Evolutionary conservation across 1,139 yeast species (phyloP), one percentile per base, ranked within the genome.

Genomic region (Taphrina confusa): DNA sequence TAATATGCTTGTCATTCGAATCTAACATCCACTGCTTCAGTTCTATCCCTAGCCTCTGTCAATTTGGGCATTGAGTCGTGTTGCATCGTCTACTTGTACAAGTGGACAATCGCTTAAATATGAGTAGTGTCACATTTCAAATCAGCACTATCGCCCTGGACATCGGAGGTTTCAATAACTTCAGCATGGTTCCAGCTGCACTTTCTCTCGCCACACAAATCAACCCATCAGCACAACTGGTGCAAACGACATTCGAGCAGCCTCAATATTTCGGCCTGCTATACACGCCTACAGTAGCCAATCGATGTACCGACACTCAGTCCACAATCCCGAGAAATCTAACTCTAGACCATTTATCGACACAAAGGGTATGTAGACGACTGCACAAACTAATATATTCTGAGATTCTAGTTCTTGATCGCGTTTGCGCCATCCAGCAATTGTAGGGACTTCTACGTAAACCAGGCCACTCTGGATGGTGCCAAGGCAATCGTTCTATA

Each of bases 361-460:
- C 33, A 14, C 39, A 18, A 22, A 47, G 23, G 2, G 52, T 47
- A 47, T 20, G 52, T 6, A 1, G n/a, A 8, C 8, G 27, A 16
- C 6, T 36, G 16, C 40, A 8, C 40, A 36, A 11, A 11, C 14
- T 16, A 11, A 36, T 9, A 12, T 12, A 9, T 9, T 9, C 12
- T 30, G 14, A 9, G 9, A 11, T 11, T 36, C 12, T 33, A 47
- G 52, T 18, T 12, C 12, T 42, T 47, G 12, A 44, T 54, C 11
- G 58, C 58, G 11, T 34, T 54, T 6, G 58, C 51, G 5, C 58
- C 58, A 2, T 30, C 49, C 12, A 54, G 51, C 20, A 37, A 54
- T 22, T 54, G 58, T 16, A n/a, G 58, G 28, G 44, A 30, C 18
- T 25, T 9, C n/a, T 54, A 54, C 28, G 23, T 54, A 14, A 16